Evolutionary conservation across 2,329 filamentous ascomycete genomes (phyloP), one percentile per base, ranked within the genome.

Genomic region (Fusarium pseudocircinatum): DNA sequence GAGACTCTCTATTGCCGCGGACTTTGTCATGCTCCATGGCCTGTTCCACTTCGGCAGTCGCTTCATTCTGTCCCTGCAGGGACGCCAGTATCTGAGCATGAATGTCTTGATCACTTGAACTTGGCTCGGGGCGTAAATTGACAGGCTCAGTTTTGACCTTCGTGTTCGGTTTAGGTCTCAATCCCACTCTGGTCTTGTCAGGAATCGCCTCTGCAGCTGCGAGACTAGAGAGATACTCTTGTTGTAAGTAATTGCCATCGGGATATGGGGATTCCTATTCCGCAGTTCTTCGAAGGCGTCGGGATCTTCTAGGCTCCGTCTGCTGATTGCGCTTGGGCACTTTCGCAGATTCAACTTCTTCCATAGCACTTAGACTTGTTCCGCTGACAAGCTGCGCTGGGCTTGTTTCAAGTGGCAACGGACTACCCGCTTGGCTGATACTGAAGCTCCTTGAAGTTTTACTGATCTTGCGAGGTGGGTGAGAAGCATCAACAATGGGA

Each of bases 371-470:
- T 4, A 42, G 46, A 22, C 42, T 53, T 44, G 58, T 37, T 32
- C 58, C 50, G 24, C 58, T 44, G 10, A 46, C 52, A 10, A 53
- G 53, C 8, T 49, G 50, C n/a, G 26, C 37, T 22, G 50, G 60
- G 6, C 53, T 53, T 26, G 43, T 52, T 26, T 57, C 68, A 26
- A 64, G n/a, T 14, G 71, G 75, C 22, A 78, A 57, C 1, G 78
- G 78, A n/a, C 78, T 79, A 18, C 78, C 78, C 13, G 53, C 72
- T 24, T 78, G 78, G 13, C 77, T 78, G 26, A 79, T 39, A 44
- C 77, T 80, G 53, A 79, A 78, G 32, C 67, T 74, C 30, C 76
- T 72, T n/a, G 68, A 62, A 13, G 50, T n/a, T 37, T 66, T 76
- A 9, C 59, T 63, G 6, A 24, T 46, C 54, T 75, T 77, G 11